phyloP scores from a whole-genome alignment of 768 basidiomycete species.

The Lactarius sp. region DNA sequence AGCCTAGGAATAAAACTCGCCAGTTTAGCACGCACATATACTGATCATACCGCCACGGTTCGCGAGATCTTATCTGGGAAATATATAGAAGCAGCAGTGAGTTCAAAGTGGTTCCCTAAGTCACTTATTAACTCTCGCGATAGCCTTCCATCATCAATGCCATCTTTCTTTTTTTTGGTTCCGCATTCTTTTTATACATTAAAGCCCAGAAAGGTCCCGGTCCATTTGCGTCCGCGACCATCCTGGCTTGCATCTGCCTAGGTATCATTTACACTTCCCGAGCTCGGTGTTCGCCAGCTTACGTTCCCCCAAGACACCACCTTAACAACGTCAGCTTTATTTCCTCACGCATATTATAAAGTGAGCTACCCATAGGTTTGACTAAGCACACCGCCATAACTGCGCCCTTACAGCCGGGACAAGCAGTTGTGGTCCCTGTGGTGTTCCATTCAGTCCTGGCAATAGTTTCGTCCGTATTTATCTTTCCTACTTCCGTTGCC shows the following conservation, averaged over 20 bases:
- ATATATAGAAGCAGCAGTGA: constrained; percentile 50
- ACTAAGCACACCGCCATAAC: neutral
- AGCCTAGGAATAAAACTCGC: constrained; percentile 64
- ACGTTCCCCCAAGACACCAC: constrained; percentile 43
- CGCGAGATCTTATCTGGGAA: constrained; percentile 43
- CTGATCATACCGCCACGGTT: constrained; percentile 37
- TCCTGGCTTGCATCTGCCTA: constrained; percentile 57
- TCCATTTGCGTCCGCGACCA: constrained; percentile 50
- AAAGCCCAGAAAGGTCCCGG: constrained; percentile 59
- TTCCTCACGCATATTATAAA: constrained; percentile 60
- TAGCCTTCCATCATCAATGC: constrained; percentile 57
- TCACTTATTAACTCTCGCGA: constrained; percentile 2
- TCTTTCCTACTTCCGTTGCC: constrained; percentile 64
- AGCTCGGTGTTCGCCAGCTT: constrained; percentile 4
- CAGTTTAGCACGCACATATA: constrained; percentile 46
- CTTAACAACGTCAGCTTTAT: constrained; percentile 52
- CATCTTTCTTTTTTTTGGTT: constrained; percentile 61
- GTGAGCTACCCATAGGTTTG: constrained; percentile 29
- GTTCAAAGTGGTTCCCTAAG: constrained; percentile 29
- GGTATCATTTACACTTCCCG: constrained; percentile 35
- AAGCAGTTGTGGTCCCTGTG: constrained; percentile 51
- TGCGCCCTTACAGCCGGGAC: constrained; percentile 40
- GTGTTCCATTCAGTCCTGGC: constrained; percentile 54
- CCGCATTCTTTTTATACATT: constrained; percentile 51
- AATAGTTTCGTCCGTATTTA: constrained; percentile 44